These are phyloP conservation scores for Phytophthora hybrid DNA, from an alignment of 352 stramenopile species.

Conservation along the genomic window DNA sequence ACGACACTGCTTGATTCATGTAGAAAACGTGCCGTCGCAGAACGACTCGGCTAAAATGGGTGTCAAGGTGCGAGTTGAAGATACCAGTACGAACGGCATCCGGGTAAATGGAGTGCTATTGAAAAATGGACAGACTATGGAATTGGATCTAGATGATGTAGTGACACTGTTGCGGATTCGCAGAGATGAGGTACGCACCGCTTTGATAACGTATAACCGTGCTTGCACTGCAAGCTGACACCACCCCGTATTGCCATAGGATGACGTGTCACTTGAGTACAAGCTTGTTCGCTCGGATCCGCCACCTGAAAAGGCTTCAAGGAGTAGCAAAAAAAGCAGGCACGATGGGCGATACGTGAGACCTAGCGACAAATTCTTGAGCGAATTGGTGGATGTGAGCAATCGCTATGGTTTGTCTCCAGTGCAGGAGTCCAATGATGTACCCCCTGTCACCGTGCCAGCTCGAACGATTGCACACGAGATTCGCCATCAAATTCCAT, in stretches of 20 bases:
- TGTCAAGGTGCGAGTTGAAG: slow-evolving; percentile 64
- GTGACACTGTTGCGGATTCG: slow-evolving; percentile 68
- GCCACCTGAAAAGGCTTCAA: slow-evolving; percentile 13
- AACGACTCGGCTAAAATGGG: slow-evolving; percentile 37
- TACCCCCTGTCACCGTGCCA: slow-evolving; percentile 2
- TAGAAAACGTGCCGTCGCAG: slow-evolving; percentile 41
- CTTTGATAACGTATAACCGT: not conserved
- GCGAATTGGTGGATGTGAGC: slow-evolving; percentile 33
- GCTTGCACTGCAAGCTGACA: not conserved
- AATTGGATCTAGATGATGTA: slow-evolving; percentile 64
- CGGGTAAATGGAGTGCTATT: slow-evolving; percentile 65
- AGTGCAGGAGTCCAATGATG: slow-evolving; percentile 20
- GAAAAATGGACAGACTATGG: slow-evolving; percentile 50
- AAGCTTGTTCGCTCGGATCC: slow-evolving; percentile 38
- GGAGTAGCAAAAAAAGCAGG: slow-evolving; percentile 34
- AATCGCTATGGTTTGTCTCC: slow-evolving; percentile 25
- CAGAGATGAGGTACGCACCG: slow-evolving; percentile 46
- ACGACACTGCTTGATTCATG: slow-evolving; percentile 70
- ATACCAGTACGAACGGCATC: slow-evolving; percentile 80
- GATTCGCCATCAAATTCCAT: slow-evolving; percentile 32
- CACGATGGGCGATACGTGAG: slow-evolving; percentile 46
- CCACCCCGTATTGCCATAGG: slow-evolving; percentile 28
- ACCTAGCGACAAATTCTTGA: slow-evolving; percentile 40
- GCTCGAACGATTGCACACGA: slow-evolving; percentile 28
- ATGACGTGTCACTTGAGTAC: slow-evolving; percentile 57